These are phyloP conservation scores for Porcisia deanei DNA, from an alignment of 208 protist genomes.

Conservation along the genomic window DNA sequence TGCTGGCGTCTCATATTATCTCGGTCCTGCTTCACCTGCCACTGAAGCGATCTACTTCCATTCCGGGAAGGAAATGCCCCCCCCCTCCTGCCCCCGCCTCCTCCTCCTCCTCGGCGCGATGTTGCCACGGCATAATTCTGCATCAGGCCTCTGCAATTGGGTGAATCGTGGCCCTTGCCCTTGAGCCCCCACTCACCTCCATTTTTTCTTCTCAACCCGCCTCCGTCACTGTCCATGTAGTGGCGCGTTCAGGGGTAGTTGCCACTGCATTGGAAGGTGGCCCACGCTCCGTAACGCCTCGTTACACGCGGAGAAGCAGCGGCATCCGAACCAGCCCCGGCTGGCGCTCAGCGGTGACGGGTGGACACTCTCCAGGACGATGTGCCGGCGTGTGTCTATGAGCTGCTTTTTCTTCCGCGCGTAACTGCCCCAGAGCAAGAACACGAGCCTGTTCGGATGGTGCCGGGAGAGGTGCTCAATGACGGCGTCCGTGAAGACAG, in stretches of 20 bases:
- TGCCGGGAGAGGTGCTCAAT: slow-evolving; percentile 80
- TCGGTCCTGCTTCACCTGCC: no score
- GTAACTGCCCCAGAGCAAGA: slow-evolving; percentile 95
- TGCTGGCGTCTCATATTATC: no score
- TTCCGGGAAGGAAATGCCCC: no score
- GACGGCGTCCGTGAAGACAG: slow-evolving; percentile 95
- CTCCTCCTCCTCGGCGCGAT: no score
- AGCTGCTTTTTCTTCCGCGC: slow-evolving; percentile 90
- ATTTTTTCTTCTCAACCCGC: neutral
- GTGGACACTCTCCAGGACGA: slow-evolving; percentile 87
- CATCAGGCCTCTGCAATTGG: neutral
- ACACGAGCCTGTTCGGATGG: slow-evolving; percentile 82
- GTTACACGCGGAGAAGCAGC: slow-evolving; percentile 90
- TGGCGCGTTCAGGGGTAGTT: slow-evolving; percentile 43
- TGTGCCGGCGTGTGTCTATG: slow-evolving; percentile 89
- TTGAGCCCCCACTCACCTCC: neutral
- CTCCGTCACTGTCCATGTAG: slow-evolving; percentile 3
- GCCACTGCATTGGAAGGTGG: slow-evolving; percentile 83
- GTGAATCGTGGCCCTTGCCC: neutral
- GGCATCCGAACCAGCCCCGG: slow-evolving; percentile 73
- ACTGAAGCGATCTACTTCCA: no score
- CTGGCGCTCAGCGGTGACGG: slow-evolving; percentile 84
- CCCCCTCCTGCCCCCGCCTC: no score
- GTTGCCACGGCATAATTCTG: no score
- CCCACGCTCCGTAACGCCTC: slow-evolving; percentile 53